Evolutionary conservation across 225 moss, liverwort and hornwort species (phyloP).

Genomic region (Bryoerythrophyllum caledonicum): DNA sequence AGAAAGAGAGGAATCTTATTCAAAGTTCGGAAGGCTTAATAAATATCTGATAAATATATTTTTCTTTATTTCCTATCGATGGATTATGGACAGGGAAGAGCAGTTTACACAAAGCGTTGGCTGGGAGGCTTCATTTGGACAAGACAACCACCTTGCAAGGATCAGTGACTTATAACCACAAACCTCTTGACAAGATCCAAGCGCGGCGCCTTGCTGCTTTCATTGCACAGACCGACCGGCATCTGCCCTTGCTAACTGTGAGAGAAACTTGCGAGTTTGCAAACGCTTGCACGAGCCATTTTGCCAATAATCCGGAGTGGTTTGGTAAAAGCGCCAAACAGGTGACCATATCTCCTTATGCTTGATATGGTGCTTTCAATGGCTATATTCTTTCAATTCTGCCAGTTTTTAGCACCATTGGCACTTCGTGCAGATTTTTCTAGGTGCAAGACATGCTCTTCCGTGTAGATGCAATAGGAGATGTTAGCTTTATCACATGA

Average conservation of each 20-base stretch:
- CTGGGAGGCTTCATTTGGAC: conserved; percentile 58
- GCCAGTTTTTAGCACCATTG: too few relatives aligned
- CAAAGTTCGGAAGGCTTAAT: not conserved
- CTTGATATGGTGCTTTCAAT: conserved; percentile 6
- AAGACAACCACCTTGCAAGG: conserved; percentile 51
- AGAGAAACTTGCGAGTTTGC: conserved; percentile 81
- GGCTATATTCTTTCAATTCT: too few relatives aligned
- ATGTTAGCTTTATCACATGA: too few relatives aligned
- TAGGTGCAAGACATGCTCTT: too few relatives aligned
- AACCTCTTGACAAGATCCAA: conserved; percentile 54
- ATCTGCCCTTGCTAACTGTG: conserved; percentile 68
- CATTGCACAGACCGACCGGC: conserved; percentile 81
- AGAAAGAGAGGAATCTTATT: too few relatives aligned
- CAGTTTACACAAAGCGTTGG: conserved; percentile 79
- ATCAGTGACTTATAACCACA: conserved; percentile 68
- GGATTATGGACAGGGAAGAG: conserved; percentile 61
- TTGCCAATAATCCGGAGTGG: conserved; percentile 25
- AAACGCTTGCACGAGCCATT: conserved; percentile 64
- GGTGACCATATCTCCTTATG: not conserved
- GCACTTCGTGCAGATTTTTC: too few relatives aligned
- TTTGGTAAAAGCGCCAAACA: conserved; percentile 14
- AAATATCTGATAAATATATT: too few relatives aligned
- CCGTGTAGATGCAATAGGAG: too few relatives aligned
- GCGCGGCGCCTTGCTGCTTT: conserved; percentile 68
- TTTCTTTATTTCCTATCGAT: too few relatives aligned